phyloP scores from a whole-genome alignment of 2,329 filamentous ascomycete species.

The Phialophora tarda region DNA sequence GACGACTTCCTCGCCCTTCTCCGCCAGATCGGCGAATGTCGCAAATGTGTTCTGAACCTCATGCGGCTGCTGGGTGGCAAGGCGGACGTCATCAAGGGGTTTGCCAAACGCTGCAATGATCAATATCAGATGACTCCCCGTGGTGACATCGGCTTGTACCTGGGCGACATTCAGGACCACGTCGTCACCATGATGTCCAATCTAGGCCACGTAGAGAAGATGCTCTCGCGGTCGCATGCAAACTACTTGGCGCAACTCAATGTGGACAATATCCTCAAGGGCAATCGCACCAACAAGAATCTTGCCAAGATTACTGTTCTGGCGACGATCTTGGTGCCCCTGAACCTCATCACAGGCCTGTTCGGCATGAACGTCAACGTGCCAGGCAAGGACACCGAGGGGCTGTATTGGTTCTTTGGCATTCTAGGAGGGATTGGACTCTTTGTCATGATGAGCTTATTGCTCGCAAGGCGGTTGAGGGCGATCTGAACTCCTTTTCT shows the following conservation, averaged over 20 bases:
- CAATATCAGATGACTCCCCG: conserved; percentile 94
- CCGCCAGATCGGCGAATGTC: conserved; percentile 83
- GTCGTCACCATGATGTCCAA: conserved; percentile 99
- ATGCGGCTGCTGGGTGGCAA: conserved; percentile 94
- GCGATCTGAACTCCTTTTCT: conserved; percentile 23
- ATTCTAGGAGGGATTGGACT: conserved; percentile 54
- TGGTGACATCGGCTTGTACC: conserved; percentile 94
- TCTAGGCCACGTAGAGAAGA: conserved; percentile 94
- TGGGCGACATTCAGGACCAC: conserved; percentile 98
- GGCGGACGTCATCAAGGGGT: conserved; percentile 96
- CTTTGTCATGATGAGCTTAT: conserved; percentile 49
- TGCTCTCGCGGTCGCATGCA: conserved; percentile 89
- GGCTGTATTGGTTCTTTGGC: conserved; percentile 56
- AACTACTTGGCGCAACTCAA: conserved; percentile 96
- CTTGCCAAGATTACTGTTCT: conserved; percentile 94
- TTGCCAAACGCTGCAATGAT: conserved; percentile 98
- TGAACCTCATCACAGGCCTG: conserved; percentile 80
- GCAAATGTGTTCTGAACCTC: conserved; percentile 92
- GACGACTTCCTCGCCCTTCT: conserved; percentile 90
- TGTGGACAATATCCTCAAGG: conserved; percentile 87
- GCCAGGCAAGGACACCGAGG: conserved; percentile 47
- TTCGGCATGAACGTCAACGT: conserved; percentile 60
- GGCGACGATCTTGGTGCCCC: conserved; percentile 91
- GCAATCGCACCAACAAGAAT: conserved; percentile 84
- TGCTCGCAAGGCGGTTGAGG: conserved; percentile 46